Percentiles rank a stretch among this genome's conserved stretches.
These are phyloP conservation scores for Nitzschia inconspicua DNA, from an alignment of 108 stramenopile species.

Conservation along the genomic window DNA sequence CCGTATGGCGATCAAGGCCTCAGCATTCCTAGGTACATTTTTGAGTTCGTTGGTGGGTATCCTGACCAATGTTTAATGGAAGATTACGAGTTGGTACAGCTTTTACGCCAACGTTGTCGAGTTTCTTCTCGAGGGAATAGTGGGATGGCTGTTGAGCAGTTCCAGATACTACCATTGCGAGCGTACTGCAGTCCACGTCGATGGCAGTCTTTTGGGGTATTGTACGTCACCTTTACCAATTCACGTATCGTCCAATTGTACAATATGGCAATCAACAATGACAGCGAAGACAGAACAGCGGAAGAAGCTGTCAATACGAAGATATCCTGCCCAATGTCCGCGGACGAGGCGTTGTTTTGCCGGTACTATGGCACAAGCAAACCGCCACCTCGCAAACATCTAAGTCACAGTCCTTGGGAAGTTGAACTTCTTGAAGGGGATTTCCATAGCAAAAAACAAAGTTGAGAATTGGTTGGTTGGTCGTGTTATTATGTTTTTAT, in stretches of 20 bases:
- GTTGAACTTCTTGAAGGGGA: too few relatives aligned
- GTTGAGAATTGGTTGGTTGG: too few relatives aligned
- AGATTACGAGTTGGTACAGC: slow-evolving; percentile 79
- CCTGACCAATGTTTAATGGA: slow-evolving; percentile 88
- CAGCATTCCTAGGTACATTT: slow-evolving; percentile 61
- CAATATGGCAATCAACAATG: slow-evolving; percentile 24
- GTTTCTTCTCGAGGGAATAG: neutral
- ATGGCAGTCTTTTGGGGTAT: slow-evolving; percentile 79
- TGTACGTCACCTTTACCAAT: slow-evolving; percentile 68
- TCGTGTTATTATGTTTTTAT: too few relatives aligned
- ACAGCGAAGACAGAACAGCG: too few relatives aligned
- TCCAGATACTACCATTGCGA: neutral
- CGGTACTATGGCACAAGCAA: slow-evolving; percentile 46
- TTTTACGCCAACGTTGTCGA: slow-evolving; percentile 53
- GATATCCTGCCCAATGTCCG: too few relatives aligned
- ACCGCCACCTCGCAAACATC: neutral
- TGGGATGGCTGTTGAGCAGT: slow-evolving; percentile 13
- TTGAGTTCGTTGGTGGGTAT: slow-evolving; percentile 77
- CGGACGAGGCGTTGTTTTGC: slow-evolving; percentile 53
- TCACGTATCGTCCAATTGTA: slow-evolving; percentile 60
- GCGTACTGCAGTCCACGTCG: slow-evolving; percentile 68
- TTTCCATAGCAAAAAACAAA: too few relatives aligned
- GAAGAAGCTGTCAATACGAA: too few relatives aligned
- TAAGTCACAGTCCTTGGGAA: neutral
- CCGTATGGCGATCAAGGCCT: slow-evolving; percentile 87